phyloP scores from a whole-genome alignment of 208 protist genomes.

The Strigomonas culicis region DNA sequence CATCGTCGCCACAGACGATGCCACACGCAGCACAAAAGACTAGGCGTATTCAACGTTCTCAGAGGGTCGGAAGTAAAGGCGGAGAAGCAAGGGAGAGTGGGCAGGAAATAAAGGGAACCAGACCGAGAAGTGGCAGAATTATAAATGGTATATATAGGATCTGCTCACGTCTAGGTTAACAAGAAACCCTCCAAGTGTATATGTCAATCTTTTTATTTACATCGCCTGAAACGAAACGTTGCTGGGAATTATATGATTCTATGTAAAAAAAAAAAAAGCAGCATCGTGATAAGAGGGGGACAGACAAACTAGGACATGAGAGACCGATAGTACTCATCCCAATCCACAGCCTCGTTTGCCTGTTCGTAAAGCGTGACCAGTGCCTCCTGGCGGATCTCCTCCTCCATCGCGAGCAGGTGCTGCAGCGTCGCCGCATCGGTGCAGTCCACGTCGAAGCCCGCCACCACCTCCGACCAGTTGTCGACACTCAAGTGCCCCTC shows the following conservation, averaged over 20 bases:
- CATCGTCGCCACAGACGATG: not conserved
- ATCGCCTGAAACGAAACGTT: too few relatives aligned
- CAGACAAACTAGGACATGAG: constrained; percentile 15
- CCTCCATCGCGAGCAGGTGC: constrained; percentile 62
- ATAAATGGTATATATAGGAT: too few relatives aligned
- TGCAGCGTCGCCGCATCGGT: constrained; percentile 42
- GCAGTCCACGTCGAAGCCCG: constrained; percentile 59
- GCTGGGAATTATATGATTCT: too few relatives aligned
- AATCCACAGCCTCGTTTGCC: constrained; percentile 38
- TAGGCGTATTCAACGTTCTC: too few relatives aligned
- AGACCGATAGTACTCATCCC: constrained; percentile 67
- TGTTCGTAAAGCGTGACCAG: constrained; percentile 66
- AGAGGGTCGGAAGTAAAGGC: too few relatives aligned
- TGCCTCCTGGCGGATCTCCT: constrained; percentile 75
- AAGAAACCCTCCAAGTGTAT: too few relatives aligned
- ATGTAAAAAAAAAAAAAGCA: constrained; percentile 1
- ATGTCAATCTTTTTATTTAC: too few relatives aligned
- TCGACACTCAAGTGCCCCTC: constrained; percentile 7
- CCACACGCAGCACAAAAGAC: too few relatives aligned
- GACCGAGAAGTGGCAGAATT: too few relatives aligned
- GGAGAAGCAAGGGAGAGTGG: too few relatives aligned
- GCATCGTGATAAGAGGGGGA: not conserved
- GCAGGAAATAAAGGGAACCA: too few relatives aligned
- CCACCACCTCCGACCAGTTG: constrained; percentile 44
- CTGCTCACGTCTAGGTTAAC: too few relatives aligned